Base-by-base conservation (phyloP, 768 basidiomycete genomes). In the Lepiota venenata region DNA sequence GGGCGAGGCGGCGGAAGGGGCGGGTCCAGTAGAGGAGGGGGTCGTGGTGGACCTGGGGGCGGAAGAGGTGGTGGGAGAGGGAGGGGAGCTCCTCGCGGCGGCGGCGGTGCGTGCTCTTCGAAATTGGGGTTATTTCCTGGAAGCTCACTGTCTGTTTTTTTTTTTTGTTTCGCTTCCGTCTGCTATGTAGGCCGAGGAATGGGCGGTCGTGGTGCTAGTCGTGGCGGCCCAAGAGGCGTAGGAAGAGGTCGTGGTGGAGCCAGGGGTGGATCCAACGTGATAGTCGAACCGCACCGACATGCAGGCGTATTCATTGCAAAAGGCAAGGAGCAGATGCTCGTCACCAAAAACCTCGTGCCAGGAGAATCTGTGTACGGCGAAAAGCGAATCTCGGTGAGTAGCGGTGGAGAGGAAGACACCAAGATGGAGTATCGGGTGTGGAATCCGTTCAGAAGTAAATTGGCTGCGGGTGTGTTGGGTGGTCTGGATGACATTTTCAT, bases 351-450 rank as follows among this genome's bases (percentile, higher is more conserved):
- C 72, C 82, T 99, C 68, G 93, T 91, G 38, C 97, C 97, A 1
- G 97, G 97, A 43, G 97, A 98, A 67, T 89, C 90, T 6, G 96
- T 99, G 9, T 99, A 99, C 69, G 97, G 97, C 57, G 97, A 99
- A 73, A 99, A 99, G 77, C 81, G 96, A 66, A 93, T 98, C 71
- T 84, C 87, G 14, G 82, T 98, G 64, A 92, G 94, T 12, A 75
- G 78, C 11, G 84, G 79, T 41, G 52, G 18, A 16, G 81, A 77
- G 16, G 89, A 88, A 41, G 87, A 81, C 40, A 89, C 87, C 56
- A 99, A 99, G 76, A 79, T 84, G 60, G 97, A 99, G 73, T 99
- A 98, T 73, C 81, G 97, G 52, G 97, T 99, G 27, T 99, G 97
- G 97, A 99, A 99, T 76, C 97, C 97, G 44, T 99, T 99, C 85